Conservation (phyloP, 176 grass and related monocot genomes). For the Hyparrhenia diplandra region DNA sequence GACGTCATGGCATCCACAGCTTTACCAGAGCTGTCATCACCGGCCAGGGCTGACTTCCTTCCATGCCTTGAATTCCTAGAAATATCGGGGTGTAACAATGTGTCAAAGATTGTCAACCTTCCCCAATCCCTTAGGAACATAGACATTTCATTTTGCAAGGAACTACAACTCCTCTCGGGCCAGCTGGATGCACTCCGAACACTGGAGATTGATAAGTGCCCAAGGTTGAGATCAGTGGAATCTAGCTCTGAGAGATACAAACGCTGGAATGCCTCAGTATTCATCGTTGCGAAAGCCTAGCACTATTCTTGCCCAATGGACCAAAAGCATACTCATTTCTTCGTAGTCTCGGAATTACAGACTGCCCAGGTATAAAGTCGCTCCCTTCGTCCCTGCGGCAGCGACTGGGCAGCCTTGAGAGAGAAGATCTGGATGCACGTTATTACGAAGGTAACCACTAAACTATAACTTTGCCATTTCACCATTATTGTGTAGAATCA, state of each 20-base stretch:
- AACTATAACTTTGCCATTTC: background rate
- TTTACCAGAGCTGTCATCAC: background rate
- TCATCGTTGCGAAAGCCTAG: fast-evolving
- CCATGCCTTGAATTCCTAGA: no score
- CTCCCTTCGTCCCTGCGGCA: background rate
- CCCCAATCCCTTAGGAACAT: background rate
- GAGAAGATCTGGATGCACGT: no score
- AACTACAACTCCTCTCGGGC: background rate
- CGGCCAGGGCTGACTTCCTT: background rate
- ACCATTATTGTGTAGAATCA: background rate
- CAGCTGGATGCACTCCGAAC: background rate
- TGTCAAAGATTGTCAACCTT: no score
- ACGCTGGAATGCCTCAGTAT: background rate
- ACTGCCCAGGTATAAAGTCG: background rate
- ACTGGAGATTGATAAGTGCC: background rate
- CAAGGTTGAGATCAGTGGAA: background rate
- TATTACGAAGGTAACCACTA: no score
- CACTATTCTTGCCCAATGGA: background rate
- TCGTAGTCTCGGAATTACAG: fast-evolving
- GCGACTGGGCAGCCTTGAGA: background rate
- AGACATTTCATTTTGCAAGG: background rate
- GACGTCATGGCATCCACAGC: background rate
- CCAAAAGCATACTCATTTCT: constrained; percentile 2
- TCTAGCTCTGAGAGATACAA: background rate
- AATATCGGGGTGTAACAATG: fast-evolving